Evolutionary conservation across 169 alveolate species (phyloP).

Genomic region (Plasmodium billcollinsi): DNA sequence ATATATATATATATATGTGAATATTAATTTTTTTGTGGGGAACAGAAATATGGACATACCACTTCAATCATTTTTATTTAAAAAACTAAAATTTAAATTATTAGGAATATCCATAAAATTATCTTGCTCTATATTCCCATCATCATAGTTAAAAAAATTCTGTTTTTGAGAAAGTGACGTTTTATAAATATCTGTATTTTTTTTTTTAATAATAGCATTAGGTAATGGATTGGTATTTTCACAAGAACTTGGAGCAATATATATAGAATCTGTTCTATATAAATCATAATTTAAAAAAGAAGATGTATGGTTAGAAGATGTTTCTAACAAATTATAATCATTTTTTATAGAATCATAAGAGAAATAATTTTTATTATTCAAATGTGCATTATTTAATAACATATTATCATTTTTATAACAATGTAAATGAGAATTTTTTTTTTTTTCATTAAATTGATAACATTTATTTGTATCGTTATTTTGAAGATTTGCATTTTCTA

Average conservation of each 20-base stretch:
- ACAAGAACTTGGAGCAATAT: not conserved
- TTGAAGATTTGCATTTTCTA: not conserved
- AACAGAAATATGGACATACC: not conserved
- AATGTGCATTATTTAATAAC: not conserved
- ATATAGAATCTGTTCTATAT: not conserved
- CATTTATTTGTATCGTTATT: not conserved
- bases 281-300: slow-evolving; percentile 17
- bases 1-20: not conserved
- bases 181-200: not conserved
- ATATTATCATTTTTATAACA: not conserved
- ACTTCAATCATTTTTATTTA: slow-evolving; percentile 7
- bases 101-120: slow-evolving; percentile 1
- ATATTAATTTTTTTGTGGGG: too few species aligned
- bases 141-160: slow-evolving; percentile 11
- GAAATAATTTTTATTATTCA: not conserved
- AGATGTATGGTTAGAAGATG: not conserved
- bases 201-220: not conserved
- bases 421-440: not conserved
- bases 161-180: not conserved
- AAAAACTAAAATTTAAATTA: slow-evolving; percentile 23
- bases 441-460: not conserved
- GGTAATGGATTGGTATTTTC: not conserved
- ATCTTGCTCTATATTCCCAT: not conserved
- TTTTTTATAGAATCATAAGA: slow-evolving; percentile 9
- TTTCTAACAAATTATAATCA: slow-evolving; percentile 3